These are phyloP conservation scores for Lentinus brumalis DNA, from an alignment of 768 basidiomycete species.

Conservation along the genomic window DNA sequence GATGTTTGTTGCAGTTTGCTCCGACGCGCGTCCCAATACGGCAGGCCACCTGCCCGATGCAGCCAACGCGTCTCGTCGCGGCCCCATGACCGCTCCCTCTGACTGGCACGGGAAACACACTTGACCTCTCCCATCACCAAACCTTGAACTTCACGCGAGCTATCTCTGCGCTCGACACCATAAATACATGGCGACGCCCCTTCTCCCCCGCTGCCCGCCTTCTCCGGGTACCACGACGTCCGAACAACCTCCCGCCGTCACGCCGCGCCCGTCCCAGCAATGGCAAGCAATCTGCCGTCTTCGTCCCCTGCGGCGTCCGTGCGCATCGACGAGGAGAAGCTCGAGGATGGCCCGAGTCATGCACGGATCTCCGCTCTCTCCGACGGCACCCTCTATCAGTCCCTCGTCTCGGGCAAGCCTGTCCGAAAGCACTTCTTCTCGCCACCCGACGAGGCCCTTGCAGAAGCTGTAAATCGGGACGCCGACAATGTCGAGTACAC, in stretches of 20 bases:
- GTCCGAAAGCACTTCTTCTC: constrained; percentile 30
- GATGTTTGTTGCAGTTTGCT: no score
- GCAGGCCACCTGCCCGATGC: background rate
- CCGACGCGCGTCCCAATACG: no score
- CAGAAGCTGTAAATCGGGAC: constrained; percentile 53
- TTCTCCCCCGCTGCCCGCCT: background rate
- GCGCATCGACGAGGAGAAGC: constrained; percentile 1
- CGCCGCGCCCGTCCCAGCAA: background rate
- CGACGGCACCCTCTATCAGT: constrained; percentile 47
- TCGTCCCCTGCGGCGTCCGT: background rate
- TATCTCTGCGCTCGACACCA: background rate
- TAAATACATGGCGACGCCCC: background rate
- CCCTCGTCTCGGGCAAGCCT: constrained; percentile 34
- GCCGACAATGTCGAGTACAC: constrained; percentile 51
- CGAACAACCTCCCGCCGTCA: background rate
- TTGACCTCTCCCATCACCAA: constrained; percentile 2
- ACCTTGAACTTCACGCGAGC: background rate
- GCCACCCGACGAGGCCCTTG: constrained; percentile 33
- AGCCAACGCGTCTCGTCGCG: background rate
- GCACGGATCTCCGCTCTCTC: constrained; percentile 15
- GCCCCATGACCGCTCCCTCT: constrained; percentile 14
- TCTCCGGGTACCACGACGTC: background rate
- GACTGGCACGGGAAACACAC: constrained; percentile 4
- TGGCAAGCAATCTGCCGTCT: background rate
- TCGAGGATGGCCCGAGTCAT: constrained; percentile 10